Evolutionary conservation across 2,329 filamentous ascomycete species (phyloP).

Genomic region (Talaromyces sp.): DNA sequence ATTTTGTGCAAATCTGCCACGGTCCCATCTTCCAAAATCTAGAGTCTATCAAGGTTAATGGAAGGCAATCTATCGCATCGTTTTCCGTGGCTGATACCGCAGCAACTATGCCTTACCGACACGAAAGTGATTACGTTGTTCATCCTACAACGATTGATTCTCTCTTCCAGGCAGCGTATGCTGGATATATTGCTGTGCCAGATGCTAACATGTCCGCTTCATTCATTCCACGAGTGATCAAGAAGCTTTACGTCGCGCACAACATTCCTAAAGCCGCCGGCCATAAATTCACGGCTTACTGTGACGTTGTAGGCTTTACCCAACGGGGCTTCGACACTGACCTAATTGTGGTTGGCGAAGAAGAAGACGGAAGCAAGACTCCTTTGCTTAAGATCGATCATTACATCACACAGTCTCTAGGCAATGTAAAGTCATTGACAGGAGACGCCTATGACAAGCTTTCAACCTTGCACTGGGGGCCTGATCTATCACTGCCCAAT

Average conservation of each 20-base stretch:
- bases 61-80: neutral
- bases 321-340: neutral
- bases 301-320: neutral
- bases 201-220: neutral
- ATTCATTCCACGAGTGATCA: neutral
- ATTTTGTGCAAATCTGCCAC: neutral
- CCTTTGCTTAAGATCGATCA: neutral
- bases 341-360: neutral
- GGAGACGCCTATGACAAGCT: neutral
- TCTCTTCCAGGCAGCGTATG: neutral
- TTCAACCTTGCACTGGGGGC: neutral
- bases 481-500: neutral
- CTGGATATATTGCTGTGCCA: neutral
- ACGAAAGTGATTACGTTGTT: neutral
- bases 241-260: neutral
- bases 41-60: neutral
- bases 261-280: neutral
- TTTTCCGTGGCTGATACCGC: neutral
- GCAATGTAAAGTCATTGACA: neutral
- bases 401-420: neutral
- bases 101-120: neutral
- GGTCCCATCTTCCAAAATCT: conserved; percentile 3
- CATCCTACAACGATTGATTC: conserved; percentile 11
- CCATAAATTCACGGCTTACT: neutral
- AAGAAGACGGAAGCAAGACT: neutral